Percentiles rank a stretch among this genome's conserved stretches.
Conservation (phyloP, 768 basidiomycete species). For the Dictyophora rubrovolvata region DNA sequence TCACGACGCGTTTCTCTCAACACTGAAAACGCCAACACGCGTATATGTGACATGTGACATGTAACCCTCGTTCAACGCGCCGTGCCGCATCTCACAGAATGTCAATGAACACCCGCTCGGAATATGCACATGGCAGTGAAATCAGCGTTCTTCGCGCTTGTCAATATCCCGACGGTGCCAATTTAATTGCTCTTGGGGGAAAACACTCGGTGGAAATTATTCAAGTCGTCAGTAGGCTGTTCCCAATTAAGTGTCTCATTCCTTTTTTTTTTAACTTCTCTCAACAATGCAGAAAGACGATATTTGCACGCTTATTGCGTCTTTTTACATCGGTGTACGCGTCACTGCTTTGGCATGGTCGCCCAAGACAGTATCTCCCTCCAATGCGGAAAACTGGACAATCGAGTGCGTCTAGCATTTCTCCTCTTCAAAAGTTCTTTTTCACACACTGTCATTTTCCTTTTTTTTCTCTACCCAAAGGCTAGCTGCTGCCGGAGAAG, state of each 20-base stretch:
- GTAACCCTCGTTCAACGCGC: too few relatives aligned
- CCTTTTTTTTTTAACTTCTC: constrained; percentile 7
- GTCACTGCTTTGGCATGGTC: constrained; percentile 77
- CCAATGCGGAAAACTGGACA: constrained; percentile 52
- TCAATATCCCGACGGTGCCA: constrained; percentile 49
- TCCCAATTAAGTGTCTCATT: constrained; percentile 6
- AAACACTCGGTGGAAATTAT: constrained; percentile 65
- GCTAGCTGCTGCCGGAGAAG: constrained; percentile 53
- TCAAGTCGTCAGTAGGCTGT: constrained; percentile 38
- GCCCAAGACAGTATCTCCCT: constrained; percentile 55
- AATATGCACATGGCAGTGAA: constrained; percentile 44
- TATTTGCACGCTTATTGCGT: constrained; percentile 43
- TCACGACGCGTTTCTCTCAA: neutral
- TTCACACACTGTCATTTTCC: neutral
- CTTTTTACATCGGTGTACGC: constrained; percentile 62
- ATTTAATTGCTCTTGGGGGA: constrained; percentile 65
- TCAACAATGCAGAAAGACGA: constrained; percentile 29
- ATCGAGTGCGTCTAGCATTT: constrained; percentile 47
- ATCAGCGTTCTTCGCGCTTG: constrained; percentile 57
- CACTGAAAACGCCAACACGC: too few relatives aligned
- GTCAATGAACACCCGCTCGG: constrained; percentile 2
- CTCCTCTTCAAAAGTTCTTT: constrained; percentile 1
- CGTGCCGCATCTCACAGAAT: too few relatives aligned
- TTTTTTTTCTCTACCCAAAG: constrained; percentile 33
- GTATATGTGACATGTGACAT: too few relatives aligned